These are phyloP conservation scores for Phytophthora quininea DNA, from an alignment of 352 stramenopile species.

Conservation along the genomic window DNA sequence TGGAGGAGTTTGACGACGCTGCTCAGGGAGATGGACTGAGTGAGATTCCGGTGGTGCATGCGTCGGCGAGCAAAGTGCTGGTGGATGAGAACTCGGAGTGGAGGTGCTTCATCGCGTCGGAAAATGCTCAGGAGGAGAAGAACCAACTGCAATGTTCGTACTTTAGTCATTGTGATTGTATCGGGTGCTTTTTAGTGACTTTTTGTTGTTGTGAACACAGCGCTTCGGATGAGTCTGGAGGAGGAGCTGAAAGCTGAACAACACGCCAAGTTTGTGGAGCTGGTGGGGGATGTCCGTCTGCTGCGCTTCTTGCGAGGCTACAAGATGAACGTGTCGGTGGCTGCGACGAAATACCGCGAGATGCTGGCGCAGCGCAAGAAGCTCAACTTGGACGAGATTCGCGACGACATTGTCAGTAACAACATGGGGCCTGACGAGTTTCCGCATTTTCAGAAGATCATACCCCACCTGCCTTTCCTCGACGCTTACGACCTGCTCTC, in stretches of 20 bases:
- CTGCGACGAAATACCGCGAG: constrained; percentile 66
- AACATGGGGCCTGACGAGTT: constrained; percentile 62
- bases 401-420: constrained; percentile 53
- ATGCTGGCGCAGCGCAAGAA: constrained; percentile 71
- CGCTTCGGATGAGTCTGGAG: constrained; percentile 64
- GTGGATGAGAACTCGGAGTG: constrained; percentile 68
- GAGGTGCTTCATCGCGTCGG: constrained; percentile 70
- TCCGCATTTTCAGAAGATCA: constrained; percentile 72
- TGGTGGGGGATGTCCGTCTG: constrained; percentile 66
- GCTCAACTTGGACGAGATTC: constrained; percentile 63
- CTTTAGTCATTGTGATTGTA: too few relatives aligned
- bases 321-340: constrained; percentile 74
- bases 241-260: constrained; percentile 56
- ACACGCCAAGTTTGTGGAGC: constrained; percentile 46
- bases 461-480: constrained; percentile 63
- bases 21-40: constrained; percentile 37
- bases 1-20: constrained; percentile 1
- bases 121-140: constrained; percentile 66
- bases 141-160: constrained; percentile 59
- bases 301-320: constrained; percentile 75
- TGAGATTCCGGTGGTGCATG: constrained; percentile 68
- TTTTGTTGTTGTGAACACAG: constrained; percentile 25
- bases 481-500: constrained; percentile 67
- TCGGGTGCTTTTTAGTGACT: neutral
- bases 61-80: constrained; percentile 57